These are phyloP conservation scores for Pseudogymnoascus destructans DNA, from an alignment of 2,329 filamentous ascomycete species.

Conservation along the genomic window DNA sequence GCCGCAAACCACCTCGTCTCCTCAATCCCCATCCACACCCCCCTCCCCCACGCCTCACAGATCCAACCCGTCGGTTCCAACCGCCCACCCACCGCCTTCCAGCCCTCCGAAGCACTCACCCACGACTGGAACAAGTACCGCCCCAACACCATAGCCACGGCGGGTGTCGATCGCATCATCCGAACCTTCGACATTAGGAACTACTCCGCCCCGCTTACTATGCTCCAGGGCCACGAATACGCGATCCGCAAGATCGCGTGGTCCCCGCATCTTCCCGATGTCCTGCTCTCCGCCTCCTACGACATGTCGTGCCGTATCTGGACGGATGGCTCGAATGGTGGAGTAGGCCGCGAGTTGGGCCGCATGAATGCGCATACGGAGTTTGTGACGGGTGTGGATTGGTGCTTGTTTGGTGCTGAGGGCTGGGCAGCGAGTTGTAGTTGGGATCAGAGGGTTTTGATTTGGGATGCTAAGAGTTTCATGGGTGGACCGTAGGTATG, in stretches of 20 bases:
- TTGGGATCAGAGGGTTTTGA: slow-evolving; percentile 82
- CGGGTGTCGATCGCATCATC: slow-evolving; percentile 75
- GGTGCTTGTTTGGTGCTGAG: slow-evolving; percentile 91
- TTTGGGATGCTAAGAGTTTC: slow-evolving; percentile 74
- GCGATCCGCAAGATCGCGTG: slow-evolving; percentile 76
- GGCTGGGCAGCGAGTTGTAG: slow-evolving; percentile 92
- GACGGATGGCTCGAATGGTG: slow-evolving; percentile 56
- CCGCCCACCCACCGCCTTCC: slow-evolving; percentile 21
- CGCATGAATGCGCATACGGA: slow-evolving; percentile 87
- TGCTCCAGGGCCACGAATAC: slow-evolving; percentile 80
- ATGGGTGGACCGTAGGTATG: slow-evolving; percentile 32
- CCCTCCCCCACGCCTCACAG: not conserved
- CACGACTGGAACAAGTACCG: slow-evolving; percentile 99
- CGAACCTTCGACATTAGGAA: slow-evolving; percentile 83
- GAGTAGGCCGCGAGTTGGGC: slow-evolving; percentile 35
- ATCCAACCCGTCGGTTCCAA: slow-evolving; percentile 17
- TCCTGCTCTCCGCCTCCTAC: slow-evolving; percentile 81
- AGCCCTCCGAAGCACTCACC: slow-evolving; percentile 60
- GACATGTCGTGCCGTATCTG: slow-evolving; percentile 96
- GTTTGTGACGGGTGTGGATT: slow-evolving; percentile 92
- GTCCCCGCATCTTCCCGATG: slow-evolving; percentile 86
- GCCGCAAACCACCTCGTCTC: slow-evolving; percentile 78
- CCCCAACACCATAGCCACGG: slow-evolving; percentile 70
- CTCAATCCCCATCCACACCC: slow-evolving; percentile 64
- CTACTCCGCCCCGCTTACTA: slow-evolving; percentile 53